A percentile compares a stretch with the other conserved stretches of the same genome.
Evolutionary conservation across 345 rosid species (phyloP).

Genomic region (Litchi chinensis): DNA sequence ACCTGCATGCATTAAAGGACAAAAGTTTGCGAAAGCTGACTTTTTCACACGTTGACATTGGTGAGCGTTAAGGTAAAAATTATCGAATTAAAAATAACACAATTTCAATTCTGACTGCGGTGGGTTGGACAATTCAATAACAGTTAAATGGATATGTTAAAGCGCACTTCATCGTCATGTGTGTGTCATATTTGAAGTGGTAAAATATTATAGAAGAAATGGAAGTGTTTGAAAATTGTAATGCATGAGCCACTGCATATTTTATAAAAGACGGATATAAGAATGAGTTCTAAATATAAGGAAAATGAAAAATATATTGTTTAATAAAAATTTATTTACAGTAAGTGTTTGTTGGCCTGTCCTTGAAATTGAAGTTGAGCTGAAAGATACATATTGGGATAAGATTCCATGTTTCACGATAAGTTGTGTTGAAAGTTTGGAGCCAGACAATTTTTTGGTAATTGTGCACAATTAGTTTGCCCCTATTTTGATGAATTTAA

Average conservation of each 20-base stretch:
- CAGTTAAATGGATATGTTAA: background rate
- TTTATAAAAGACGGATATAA: too few species aligned
- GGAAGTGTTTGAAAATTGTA: background rate
- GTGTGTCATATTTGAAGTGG: slow-evolving; percentile 1
- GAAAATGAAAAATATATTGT: background rate
- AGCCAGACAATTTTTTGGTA: background rate
- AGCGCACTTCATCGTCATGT: background rate
- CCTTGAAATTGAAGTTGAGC: too few species aligned
- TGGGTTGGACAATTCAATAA: background rate
- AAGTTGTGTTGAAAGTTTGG: background rate
- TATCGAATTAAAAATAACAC: background rate
- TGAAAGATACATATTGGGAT: background rate
- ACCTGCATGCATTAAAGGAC: background rate
- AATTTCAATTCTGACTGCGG: slow-evolving; percentile 4
- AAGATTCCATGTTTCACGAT: background rate
- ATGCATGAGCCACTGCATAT: background rate
- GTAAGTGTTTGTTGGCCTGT: too few species aligned
- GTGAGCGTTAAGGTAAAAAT: background rate
- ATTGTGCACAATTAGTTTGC: background rate
- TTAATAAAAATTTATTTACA: too few species aligned
- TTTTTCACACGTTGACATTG: background rate
- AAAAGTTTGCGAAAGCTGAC: background rate
- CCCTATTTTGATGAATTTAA: too few species aligned
- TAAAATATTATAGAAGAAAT: background rate
- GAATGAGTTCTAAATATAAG: too few species aligned